Conservation (phyloP, 1,139 yeast species). For the Magnusiomyces suaveolens region DNA sequence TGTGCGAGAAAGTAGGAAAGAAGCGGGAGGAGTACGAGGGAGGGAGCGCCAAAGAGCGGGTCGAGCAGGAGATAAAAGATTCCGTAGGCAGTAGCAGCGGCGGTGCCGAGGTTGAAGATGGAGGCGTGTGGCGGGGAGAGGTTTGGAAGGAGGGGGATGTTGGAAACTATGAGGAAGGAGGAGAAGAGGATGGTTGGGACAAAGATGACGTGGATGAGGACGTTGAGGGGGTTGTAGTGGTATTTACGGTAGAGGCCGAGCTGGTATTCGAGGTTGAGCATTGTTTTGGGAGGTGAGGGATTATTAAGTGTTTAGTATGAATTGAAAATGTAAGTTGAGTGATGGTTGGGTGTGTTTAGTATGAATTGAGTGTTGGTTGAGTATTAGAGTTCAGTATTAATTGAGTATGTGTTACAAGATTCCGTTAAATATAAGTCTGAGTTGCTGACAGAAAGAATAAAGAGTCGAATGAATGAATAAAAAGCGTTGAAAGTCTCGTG, state of each 20-base stretch:
- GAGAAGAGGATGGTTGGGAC: constrained; percentile 69
- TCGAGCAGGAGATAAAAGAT: constrained; percentile 39
- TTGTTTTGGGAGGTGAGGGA: too few species aligned
- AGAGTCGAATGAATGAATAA: too few species aligned
- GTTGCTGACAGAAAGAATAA: too few species aligned
- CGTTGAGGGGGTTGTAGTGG: constrained; percentile 62
- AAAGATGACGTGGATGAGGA: constrained; percentile 63
- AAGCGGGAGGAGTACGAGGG: constrained; percentile 26
- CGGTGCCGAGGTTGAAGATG: constrained; percentile 32
- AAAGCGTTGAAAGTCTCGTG: too few species aligned
- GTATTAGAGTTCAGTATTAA: too few species aligned
- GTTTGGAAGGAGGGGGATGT: constrained; percentile 19
- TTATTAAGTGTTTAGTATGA: too few species aligned
- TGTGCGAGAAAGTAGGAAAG: constrained; percentile 17
- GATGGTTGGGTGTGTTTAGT: too few species aligned
- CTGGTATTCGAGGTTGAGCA: constrained; percentile 58
- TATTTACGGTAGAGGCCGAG: constrained; percentile 76
- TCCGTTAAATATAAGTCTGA: too few species aligned
- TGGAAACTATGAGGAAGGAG: constrained; percentile 38
- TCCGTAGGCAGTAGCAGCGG: constrained; percentile 36
- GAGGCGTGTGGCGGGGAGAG: constrained; percentile 18
- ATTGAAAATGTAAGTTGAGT: too few species aligned
- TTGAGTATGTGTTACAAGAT: too few species aligned
- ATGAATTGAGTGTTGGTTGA: too few species aligned
- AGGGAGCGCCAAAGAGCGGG: constrained; percentile 35